Percentiles rank a stretch among this genome's conserved stretches.
Evolutionary conservation across 2,329 filamentous ascomycete species (phyloP).

Genomic region (Metarhizium guizhouense): DNA sequence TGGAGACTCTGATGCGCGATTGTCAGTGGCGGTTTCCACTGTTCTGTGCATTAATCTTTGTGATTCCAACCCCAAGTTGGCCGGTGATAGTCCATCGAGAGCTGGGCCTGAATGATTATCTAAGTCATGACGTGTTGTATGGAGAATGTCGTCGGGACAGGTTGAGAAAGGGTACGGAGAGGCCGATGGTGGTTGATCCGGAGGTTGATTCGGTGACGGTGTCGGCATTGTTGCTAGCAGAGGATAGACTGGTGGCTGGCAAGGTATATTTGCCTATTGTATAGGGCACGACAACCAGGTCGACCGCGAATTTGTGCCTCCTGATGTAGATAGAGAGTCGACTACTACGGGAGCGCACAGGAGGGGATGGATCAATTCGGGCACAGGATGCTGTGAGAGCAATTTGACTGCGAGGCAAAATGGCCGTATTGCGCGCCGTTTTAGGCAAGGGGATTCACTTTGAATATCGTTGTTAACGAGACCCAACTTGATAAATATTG

Average conservation of each 20-base stretch:
- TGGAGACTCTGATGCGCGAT: conserved; percentile 17
- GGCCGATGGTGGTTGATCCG: conserved; percentile 25
- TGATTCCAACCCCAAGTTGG: conserved; percentile 9
- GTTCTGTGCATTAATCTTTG: background rate
- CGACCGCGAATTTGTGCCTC: background rate
- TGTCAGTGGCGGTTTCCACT: conserved; percentile 7
- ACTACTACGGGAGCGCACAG: background rate
- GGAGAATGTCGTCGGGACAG: conserved; percentile 33
- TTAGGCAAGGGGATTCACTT: too few relatives aligned
- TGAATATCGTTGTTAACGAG: too few relatives aligned
- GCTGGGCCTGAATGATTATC: conserved; percentile 12
- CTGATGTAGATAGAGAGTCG: background rate
- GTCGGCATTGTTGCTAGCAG: conserved; percentile 31
- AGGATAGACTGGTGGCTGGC: background rate
- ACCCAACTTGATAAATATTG: too few relatives aligned
- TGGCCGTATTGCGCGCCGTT: too few relatives aligned
- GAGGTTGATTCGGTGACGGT: conserved; percentile 32
- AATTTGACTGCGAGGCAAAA: background rate
- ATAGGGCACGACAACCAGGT: background rate
- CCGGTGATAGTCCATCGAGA: conserved; percentile 14
- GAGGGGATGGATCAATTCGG: background rate
- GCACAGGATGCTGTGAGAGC: background rate
- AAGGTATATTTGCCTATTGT: background rate
- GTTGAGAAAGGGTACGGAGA: conserved; percentile 30
- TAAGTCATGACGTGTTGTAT: conserved; percentile 15